Percentiles rank a stretch among this genome's conserved stretches.
Conservation (phyloP, 768 basidiomycete genomes). For the Lepiota venenata region DNA sequence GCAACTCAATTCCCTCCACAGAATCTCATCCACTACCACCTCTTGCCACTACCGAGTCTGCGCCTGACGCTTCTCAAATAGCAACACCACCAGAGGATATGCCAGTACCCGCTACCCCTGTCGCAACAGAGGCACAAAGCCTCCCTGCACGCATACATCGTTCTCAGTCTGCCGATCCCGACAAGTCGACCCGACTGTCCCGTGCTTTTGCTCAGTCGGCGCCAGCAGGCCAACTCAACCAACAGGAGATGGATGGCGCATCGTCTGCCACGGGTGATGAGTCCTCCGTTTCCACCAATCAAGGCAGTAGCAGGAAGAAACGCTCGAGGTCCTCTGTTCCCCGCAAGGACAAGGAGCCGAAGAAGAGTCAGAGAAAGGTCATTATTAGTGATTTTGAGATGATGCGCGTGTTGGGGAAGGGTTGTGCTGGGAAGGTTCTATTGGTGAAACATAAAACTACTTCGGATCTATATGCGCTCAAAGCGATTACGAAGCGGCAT, state of each 20-base stretch:
- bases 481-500: conserved; percentile 97
- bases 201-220: conserved; percentile 55
- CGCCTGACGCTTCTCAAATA: conserved; percentile 12
- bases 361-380: conserved; percentile 70
- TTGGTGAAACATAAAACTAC: conserved; percentile 81
- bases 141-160: conserved; percentile 54
- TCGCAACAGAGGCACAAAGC: conserved; percentile 11
- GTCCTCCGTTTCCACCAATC: conserved; percentile 60
- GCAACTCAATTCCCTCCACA: background rate
- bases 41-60: conserved; percentile 13
- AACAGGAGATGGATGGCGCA: conserved; percentile 34
- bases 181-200: conserved; percentile 54
- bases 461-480: conserved; percentile 81
- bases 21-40: conserved; percentile 7
- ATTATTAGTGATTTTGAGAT: conserved; percentile 93
- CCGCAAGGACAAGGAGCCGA: conserved; percentile 35
- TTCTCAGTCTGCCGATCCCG: conserved; percentile 81
- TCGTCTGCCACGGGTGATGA: conserved; percentile 66
- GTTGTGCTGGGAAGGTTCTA: conserved; percentile 95
- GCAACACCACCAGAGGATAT: conserved; percentile 4
- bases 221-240: conserved; percentile 18
- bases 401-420: conserved; percentile 94
- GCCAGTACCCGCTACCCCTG: conserved; percentile 11
- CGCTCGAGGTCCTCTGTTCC: conserved; percentile 21
- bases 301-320: conserved; percentile 20